These are phyloP conservation scores for Osmanthus fragrans DNA, from an alignment of 257 asterid species.

Conservation along the genomic window DNA sequence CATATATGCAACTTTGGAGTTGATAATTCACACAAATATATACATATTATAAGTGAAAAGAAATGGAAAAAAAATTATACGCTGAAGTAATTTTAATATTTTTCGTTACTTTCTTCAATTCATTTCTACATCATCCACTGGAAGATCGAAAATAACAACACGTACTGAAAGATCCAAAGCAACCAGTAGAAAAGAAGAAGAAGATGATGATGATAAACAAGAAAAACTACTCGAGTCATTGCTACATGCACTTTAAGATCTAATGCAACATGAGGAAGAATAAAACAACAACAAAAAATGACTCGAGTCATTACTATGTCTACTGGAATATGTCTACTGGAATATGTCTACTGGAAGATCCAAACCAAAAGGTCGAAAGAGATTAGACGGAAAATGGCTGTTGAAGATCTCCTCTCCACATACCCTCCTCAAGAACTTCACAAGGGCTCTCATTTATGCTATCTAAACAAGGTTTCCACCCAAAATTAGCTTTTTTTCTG, in stretches of 20 bases:
- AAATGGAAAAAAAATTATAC: not conserved
- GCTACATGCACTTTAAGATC: not conserved
- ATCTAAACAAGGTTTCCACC: conserved; percentile 1
- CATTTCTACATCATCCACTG: not conserved
- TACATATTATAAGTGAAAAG: no score
- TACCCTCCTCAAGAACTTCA: not conserved
- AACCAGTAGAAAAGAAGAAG: no score
- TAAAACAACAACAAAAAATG: not conserved
- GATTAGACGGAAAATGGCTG: no score
- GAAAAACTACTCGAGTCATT: not conserved
- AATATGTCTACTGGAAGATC: not conserved
- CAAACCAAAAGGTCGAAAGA: no score
- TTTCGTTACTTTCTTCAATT: no score
- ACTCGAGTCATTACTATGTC: not conserved
- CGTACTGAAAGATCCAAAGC: no score
- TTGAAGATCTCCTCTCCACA: not conserved
- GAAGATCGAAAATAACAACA: not conserved
- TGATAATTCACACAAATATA: not conserved
- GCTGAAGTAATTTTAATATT: no score
- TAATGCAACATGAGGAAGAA: not conserved
- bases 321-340: not conserved
- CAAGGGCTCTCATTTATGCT: not conserved
- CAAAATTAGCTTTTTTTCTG: not conserved
- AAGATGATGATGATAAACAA: no score
- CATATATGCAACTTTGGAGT: no score